Percentiles rank a stretch among this genome's conserved stretches.
phyloP scores from a whole-genome alignment of 176 grass and related monocot species.

The Carex littledalei region DNA sequence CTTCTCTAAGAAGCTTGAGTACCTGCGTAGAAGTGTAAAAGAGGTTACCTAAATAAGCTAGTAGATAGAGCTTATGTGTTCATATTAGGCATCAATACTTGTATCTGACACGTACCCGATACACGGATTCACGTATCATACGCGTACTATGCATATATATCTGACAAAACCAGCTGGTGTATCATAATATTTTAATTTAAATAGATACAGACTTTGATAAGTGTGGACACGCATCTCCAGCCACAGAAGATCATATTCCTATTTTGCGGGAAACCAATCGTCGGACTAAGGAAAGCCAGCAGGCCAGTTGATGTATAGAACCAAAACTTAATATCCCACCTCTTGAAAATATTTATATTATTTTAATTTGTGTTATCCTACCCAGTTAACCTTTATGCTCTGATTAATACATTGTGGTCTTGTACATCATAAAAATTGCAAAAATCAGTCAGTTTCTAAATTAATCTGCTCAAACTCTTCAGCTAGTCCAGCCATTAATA shows the following conservation, averaged over 20 bases:
- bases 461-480: background rate
- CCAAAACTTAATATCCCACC: background rate
- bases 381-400: background rate
- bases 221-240: background rate
- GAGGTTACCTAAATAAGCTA: background rate
- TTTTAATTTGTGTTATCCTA: background rate
- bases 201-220: background rate
- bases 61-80: background rate
- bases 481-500: background rate
- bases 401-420: background rate
- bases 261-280: background rate
- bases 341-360: background rate
- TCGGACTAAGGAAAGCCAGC: background rate
- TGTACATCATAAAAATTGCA: background rate
- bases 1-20: constrained; percentile 87
- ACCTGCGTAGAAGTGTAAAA: constrained; percentile 43
- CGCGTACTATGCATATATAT: background rate
- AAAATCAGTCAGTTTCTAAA: background rate
- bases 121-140: background rate
- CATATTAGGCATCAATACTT: background rate
- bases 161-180: background rate
- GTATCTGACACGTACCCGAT: background rate
- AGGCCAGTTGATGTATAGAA: background rate
- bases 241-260: background rate
- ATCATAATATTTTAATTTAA: background rate